A percentile compares a stretch with the other conserved stretches of the same genome.
phyloP scores from a whole-genome alignment of 805 yeast species.

The Wickerhamomyces sydowiorum region DNA sequence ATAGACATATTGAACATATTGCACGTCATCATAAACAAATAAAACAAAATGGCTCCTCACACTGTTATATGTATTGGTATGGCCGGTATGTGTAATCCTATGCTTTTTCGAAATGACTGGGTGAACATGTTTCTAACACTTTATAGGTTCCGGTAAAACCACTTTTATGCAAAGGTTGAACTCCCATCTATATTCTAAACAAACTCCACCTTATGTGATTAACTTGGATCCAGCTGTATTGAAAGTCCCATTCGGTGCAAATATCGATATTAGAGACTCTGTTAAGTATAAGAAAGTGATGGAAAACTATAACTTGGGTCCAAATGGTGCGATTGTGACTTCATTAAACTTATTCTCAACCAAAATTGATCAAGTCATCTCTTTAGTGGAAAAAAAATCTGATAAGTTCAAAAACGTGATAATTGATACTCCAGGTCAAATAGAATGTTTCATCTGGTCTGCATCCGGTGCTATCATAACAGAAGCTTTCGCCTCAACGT shows the following conservation, averaged over 20 bases:
- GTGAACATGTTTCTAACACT: background rate
- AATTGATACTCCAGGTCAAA: slow-evolving; percentile 97
- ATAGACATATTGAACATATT: background rate
- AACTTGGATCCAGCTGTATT: slow-evolving; percentile 96
- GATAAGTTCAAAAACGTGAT: slow-evolving; percentile 60
- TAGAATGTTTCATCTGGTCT: slow-evolving; percentile 97
- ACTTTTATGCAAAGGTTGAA: slow-evolving; percentile 95
- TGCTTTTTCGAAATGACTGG: background rate
- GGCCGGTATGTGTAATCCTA: slow-evolving; percentile 40
- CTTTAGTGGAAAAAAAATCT: slow-evolving; percentile 71
- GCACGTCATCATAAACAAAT: background rate
- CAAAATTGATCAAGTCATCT: slow-evolving; percentile 91
- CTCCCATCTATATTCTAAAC: slow-evolving; percentile 72
- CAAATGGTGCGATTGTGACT: slow-evolving; percentile 97
- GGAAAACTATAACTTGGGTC: slow-evolving; percentile 94
- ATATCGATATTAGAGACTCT: slow-evolving; percentile 94
- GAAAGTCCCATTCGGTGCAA: slow-evolving; percentile 89
- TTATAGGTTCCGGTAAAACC: slow-evolving; percentile 76
- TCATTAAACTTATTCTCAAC: slow-evolving; percentile 89
- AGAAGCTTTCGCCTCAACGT: slow-evolving; percentile 91
- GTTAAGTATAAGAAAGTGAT: slow-evolving; percentile 93
- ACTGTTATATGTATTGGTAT: slow-evolving; percentile 53
- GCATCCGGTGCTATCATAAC: slow-evolving; percentile 96
- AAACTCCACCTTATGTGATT: slow-evolving; percentile 81
- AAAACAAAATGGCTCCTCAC: slow-evolving; percentile 28